Conservation (phyloP, 2,329 filamentous ascomycete genomes). For the Microdochium nivale region DNA sequence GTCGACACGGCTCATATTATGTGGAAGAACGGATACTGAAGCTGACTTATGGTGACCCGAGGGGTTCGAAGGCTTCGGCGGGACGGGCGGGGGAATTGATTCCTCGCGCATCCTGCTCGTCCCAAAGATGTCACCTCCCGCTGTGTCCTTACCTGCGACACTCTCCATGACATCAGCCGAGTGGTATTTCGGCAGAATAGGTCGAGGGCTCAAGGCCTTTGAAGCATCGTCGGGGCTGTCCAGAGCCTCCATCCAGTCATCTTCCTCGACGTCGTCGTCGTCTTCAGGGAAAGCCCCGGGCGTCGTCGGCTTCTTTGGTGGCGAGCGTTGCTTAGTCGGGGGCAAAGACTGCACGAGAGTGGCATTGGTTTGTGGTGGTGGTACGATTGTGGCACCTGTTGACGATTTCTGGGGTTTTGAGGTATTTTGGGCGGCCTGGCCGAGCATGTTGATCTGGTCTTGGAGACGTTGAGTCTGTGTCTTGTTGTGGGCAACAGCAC, state of each 20-base stretch:
- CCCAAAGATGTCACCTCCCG: constrained; percentile 37
- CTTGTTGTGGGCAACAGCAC: constrained; percentile 62
- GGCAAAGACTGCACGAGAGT: constrained; percentile 19
- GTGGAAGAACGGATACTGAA: constrained; percentile 49
- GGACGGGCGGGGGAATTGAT: constrained; percentile 16
- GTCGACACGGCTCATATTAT: constrained; percentile 11
- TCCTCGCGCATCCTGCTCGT: constrained; percentile 30
- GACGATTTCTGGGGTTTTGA: constrained; percentile 39
- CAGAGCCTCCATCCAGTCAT: constrained; percentile 55
- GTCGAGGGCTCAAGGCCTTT: constrained; percentile 34
- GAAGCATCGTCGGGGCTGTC: constrained; percentile 23
- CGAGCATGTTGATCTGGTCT: constrained; percentile 76
- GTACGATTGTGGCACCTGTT: constrained; percentile 24
- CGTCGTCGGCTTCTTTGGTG: constrained; percentile 29
- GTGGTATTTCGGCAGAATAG: constrained; percentile 49
- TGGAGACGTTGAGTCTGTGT: constrained; percentile 90
- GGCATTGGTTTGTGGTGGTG: constrained; percentile 16
- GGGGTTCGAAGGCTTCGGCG: constrained; percentile 20
- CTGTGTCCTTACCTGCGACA: constrained; percentile 37
- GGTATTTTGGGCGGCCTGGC: constrained; percentile 44
- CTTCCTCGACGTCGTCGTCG: constrained; percentile 46
- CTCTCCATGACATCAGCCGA: constrained; percentile 54
- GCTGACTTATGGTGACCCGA: constrained; percentile 51
- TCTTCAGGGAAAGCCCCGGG: constrained; percentile 55
- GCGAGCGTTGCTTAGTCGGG: constrained; percentile 28